Conservation (phyloP, 352 stramenopile genomes). For the Pythium angustatum region DNA sequence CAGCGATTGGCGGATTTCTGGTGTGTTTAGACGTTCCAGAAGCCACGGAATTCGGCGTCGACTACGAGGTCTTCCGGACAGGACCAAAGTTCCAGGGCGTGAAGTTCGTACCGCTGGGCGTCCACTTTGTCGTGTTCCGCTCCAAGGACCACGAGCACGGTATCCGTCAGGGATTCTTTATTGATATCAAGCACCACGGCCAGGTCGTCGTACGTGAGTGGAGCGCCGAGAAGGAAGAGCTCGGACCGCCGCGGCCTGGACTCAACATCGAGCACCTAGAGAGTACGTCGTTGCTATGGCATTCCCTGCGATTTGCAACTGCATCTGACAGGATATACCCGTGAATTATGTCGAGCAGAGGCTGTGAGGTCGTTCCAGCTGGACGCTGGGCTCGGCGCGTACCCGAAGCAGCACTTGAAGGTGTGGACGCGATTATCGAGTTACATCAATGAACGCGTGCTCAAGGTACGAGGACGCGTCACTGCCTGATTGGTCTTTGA, state of each 20-base stretch:
- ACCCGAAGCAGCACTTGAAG: slow-evolving; percentile 77
- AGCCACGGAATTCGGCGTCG: slow-evolving; percentile 79
- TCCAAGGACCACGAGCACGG: slow-evolving; percentile 76
- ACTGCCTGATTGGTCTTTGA: too few species aligned
- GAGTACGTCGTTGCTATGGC: slow-evolving; percentile 35
- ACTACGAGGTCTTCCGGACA: slow-evolving; percentile 87
- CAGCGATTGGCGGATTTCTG: slow-evolving; percentile 59
- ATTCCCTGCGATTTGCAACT: background rate
- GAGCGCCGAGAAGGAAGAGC: slow-evolving; percentile 76
- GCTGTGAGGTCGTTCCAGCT: slow-evolving; percentile 77
- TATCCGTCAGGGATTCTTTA: slow-evolving; percentile 83
- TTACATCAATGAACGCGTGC: slow-evolving; percentile 61
- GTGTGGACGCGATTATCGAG: slow-evolving; percentile 69
- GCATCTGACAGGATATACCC: too few species aligned
- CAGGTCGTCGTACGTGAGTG: slow-evolving; percentile 80
- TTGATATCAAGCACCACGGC: slow-evolving; percentile 53
- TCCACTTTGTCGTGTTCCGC: slow-evolving; percentile 85
- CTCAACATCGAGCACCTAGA: slow-evolving; percentile 74
- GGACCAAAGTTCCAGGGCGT: slow-evolving; percentile 78
- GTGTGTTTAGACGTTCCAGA: slow-evolving; percentile 83
- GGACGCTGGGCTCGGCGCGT: slow-evolving; percentile 73
- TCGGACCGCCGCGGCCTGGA: slow-evolving; percentile 48
- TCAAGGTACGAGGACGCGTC: slow-evolving; percentile 60
- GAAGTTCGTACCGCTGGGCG: slow-evolving; percentile 79
- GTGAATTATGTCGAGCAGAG: slow-evolving; percentile 22